Evolutionary conservation across 2,329 filamentous ascomycete species (phyloP).

Genomic region (Bipolaris oryzae): DNA sequence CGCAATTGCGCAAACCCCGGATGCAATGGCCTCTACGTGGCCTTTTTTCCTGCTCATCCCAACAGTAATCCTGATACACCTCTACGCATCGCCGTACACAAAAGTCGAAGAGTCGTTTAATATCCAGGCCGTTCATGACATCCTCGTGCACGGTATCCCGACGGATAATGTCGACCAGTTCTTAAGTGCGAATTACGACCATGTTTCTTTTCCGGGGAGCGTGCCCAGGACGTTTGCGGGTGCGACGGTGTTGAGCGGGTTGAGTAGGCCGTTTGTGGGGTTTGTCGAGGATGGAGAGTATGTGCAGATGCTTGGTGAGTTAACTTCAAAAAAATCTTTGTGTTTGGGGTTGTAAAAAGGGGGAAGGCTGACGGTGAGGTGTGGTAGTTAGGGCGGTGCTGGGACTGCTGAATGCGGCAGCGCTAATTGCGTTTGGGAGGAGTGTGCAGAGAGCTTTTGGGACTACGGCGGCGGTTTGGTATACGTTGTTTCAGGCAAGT

Average conservation of each 20-base stretch:
- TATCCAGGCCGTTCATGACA: slow-evolving; percentile 90
- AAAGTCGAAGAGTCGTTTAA: slow-evolving; percentile 99
- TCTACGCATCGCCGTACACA: slow-evolving; percentile 80
- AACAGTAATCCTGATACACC: slow-evolving; percentile 62
- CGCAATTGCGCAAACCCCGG: neutral
- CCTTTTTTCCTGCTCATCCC: slow-evolving; percentile 42
- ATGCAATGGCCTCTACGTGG: slow-evolving; percentile 34
- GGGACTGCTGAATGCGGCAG: slow-evolving; percentile 74
- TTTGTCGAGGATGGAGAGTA: slow-evolving; percentile 62
- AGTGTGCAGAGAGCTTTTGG: slow-evolving; percentile 73
- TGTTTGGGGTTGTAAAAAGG: too few species aligned
- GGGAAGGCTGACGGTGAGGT: slow-evolving; percentile 6
- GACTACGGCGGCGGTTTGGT: slow-evolving; percentile 74
- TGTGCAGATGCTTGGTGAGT: slow-evolving; percentile 63
- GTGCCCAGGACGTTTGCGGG: slow-evolving; percentile 92
- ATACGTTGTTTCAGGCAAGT: slow-evolving; percentile 73
- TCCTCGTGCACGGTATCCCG: slow-evolving; percentile 80
- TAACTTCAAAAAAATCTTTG: neutral
- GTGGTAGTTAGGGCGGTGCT: slow-evolving; percentile 72
- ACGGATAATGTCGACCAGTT: slow-evolving; percentile 59
- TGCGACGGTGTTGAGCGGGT: slow-evolving; percentile 73
- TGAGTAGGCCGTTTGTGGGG: slow-evolving; percentile 70
- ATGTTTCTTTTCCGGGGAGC: slow-evolving; percentile 86
- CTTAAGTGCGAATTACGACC: slow-evolving; percentile 75
- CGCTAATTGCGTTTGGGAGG: slow-evolving; percentile 69